These are phyloP conservation scores for Chaetomiaceae sp. DNA, from an alignment of 2,329 filamentous ascomycete genomes.

Conservation along the genomic window DNA sequence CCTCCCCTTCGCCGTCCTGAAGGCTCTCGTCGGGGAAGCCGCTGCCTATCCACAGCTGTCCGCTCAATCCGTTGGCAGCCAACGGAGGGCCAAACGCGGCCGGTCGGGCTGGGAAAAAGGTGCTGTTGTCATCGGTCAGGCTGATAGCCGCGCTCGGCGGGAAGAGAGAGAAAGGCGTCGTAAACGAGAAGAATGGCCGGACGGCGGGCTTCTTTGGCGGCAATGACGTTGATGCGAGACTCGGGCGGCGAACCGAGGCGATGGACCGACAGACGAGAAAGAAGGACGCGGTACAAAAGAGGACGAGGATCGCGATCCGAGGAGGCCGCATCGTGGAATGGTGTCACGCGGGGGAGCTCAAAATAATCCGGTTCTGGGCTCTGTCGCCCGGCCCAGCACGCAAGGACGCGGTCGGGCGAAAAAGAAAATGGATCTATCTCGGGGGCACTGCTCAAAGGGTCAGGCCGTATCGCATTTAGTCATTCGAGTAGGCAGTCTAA, in stretches of 20 bases:
- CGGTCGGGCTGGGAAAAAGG: slow-evolving; percentile 88
- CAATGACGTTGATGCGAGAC: slow-evolving; percentile 19
- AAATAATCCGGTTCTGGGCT: not conserved
- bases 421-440: too few relatives aligned
- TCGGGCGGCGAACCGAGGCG: slow-evolving; percentile 35
- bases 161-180: slow-evolving; percentile 79
- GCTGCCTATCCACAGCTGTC: slow-evolving; percentile 87
- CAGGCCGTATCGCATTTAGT: slow-evolving; percentile 13
- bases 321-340: slow-evolving; percentile 47
- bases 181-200: slow-evolving; percentile 62
- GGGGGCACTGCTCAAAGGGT: slow-evolving; percentile 16
- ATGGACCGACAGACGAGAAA: slow-evolving; percentile 53
- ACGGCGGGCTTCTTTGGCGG: slow-evolving; percentile 39
- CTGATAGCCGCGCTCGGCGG: slow-evolving; percentile 94
- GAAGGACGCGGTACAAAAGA: slow-evolving; percentile 50
- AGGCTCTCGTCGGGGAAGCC: slow-evolving; percentile 80
- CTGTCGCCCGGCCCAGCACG: too few relatives aligned
- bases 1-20: slow-evolving; percentile 60
- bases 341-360: slow-evolving; percentile 4
- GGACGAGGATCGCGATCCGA: slow-evolving; percentile 48
- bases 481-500: slow-evolving; percentile 12
- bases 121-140: slow-evolving; percentile 95
- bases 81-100: slow-evolving; percentile 86
- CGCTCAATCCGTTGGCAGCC: slow-evolving; percentile 71
- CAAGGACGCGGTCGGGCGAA: too few relatives aligned